phyloP scores from a whole-genome alignment of 257 asterid genomes.

The Penstemon eatonii region DNA sequence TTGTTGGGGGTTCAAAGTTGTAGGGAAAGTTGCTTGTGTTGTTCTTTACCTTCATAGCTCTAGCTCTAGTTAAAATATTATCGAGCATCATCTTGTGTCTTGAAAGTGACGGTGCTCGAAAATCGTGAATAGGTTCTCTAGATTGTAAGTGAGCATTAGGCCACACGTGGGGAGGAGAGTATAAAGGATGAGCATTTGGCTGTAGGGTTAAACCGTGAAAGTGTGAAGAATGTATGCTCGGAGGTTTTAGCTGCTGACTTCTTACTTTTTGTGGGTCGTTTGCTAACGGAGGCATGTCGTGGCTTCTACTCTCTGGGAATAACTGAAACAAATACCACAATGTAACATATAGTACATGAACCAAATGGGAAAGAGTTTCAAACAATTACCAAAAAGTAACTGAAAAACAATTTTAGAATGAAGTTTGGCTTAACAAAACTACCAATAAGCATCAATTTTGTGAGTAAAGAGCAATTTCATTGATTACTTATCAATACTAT shows the following conservation, averaged over 20 bases:
- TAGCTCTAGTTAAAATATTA: conserved; percentile 41
- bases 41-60: conserved; percentile 37
- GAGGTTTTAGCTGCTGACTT: conserved; percentile 22
- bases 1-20: conserved; percentile 37
- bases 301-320: conserved; percentile 47
- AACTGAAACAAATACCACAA: conserved; percentile 46
- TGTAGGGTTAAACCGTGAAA: conserved; percentile 38
- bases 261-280: conserved; percentile 31
- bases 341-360: neutral
- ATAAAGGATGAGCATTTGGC: conserved; percentile 22
- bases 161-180: conserved; percentile 35
- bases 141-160: conserved; percentile 36
- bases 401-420: conserved; percentile 3
- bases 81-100: conserved; percentile 60
- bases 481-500: too few relatives aligned
- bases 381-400: conserved; percentile 2
- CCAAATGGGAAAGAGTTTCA: neutral
- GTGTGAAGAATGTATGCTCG: conserved; percentile 36
- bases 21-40: conserved; percentile 30
- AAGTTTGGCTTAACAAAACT: neutral
- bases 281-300: conserved; percentile 29
- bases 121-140: conserved; percentile 36
- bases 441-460: too few relatives aligned
- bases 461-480: too few relatives aligned
- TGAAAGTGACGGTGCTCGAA: conserved; percentile 37